Base-by-base conservation (phyloP, 2,329 filamentous ascomycete genomes). In the Sporothrix luriei region DNA sequence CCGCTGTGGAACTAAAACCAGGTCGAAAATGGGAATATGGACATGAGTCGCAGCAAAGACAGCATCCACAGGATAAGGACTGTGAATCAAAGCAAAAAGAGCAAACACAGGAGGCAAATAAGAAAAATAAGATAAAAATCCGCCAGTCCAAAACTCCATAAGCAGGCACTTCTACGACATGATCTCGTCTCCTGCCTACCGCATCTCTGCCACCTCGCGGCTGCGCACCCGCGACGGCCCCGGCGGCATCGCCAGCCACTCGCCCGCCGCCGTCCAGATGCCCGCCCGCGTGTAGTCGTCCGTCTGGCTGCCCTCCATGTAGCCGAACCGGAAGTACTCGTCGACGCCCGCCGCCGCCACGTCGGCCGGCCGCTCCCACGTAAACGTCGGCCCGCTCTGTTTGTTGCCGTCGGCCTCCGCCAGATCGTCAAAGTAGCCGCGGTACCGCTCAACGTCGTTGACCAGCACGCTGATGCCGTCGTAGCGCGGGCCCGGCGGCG, bases 401-500 rank as follows among this genome's bases (percentile, higher is more conserved):
- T 61, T 24, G 40, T 24, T 24, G 64, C 88, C 85, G 38, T 46
- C 57, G 2, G 57, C 38, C 38, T 62, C 57, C 38, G 46, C 57
- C 38, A 26, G 13, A 5, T 62, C 57, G 59, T 84, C 85, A 72
- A 90, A 90, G 78, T 90, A 94, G 6, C 86, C 86, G n/a, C 90
- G 82, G 77, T 90, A 93, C 24, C 91, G 83, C 79, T 96, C 92
- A 0, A 96, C 92, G 74, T 96, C 92, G 75, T 96, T 95, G 73
- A 96, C 91, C 0, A 96, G 81, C 19, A 95, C 85, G 76, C 90
- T 92, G 71, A 96, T 85, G 14, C 92, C 92, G 74, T 94, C 90
- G 74, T 88, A 92, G 26, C 84, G 80, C 10, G 82, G 79, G 73
- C 80, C 79, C 19, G 82, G 80, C 26, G 82, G 82, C 48, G 77